Base-by-base conservation (phyloP, 768 basidiomycete species). In the Kwoniella shandongensis region DNA sequence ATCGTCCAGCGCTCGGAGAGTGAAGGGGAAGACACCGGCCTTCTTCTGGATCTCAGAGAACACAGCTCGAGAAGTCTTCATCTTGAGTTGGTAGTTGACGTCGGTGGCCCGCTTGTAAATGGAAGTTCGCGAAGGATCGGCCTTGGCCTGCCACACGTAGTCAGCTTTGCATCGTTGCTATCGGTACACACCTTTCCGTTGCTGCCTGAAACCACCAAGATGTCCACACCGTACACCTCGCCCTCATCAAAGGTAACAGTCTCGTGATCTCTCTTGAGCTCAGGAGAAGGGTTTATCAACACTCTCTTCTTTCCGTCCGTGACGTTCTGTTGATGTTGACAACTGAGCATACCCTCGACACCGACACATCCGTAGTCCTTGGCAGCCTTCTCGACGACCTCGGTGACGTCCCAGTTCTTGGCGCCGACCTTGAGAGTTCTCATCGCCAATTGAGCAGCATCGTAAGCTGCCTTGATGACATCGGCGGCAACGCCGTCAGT, bases 11-110 rank as follows among this genome's bases (percentile, higher is more conserved):
- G 82, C 82, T 61, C 96, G 89, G 62, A 99, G 83, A 69, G 93
- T 97, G 83, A 99, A 97, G 30, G 96, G 94, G 85, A 99, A 98
- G 4, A 91, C 83, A 23, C 94, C 94, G 39, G 96, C 90, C 60
- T 97, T 98, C 82, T 91, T 93, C 79, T 93, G 89, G 69, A 97
- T 89, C 78, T 98, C 94, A 47, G 89, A 88, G 80, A 97, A 98
- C 39, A 94, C 87, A n/a, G 87, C 84, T 62, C 94, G 88, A 41
- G 92, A 93, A 62, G 88, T 94, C 81, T 94, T 97, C 86, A 94
- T 87, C 81, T 98, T 98, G 72, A 98, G 83, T 76, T 91, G 89
- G 79, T 98, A 98, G 38, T 89, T 93, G 79, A 77, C 67, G 57
- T 79, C 78, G 32, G 32, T 32, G 67, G 91, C 89, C 55, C 89